Evolutionary conservation across 495 filamentous ascomycete genomes (phyloP), one percentile per base, ranked within the genome.

Genomic region (Daldinia childiae): DNA sequence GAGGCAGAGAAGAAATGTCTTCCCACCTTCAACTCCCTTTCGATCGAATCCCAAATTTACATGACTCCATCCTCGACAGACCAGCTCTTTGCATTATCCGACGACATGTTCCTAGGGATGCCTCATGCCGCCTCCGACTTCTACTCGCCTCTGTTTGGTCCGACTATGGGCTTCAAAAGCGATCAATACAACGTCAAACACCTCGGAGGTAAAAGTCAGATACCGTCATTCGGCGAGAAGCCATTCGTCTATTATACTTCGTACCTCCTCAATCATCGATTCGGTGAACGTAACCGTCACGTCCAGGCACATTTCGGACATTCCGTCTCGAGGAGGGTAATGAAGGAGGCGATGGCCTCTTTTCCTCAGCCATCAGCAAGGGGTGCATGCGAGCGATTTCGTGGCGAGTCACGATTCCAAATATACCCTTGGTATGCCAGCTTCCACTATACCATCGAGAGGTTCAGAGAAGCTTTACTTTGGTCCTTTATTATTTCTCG

Each of bases 171-270:
- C 1, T 83, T 83, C 74, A 83, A 83, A 52, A 58, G 65, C 32
- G 80, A 82, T 39, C 68, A 68, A 26, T 83, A 82, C 48, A 83
- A 81, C 72, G 81, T 79, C 29, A 69, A 76, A 57, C 74, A 67
- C 2, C 73, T 77, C 12, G 65, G 66, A 19, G 72, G 72, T 29
- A 72, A 72, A n/a, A 52, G 58, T 14, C 45, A 64, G n/a, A 75
- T 77, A n/a, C 81, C 81, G 14, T 78, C 79, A 17, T 83, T 83
- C 56, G 81, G 81, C 43, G 81, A 83, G 71, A 82, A 81, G 59
- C 81, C 81, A 0, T 83, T 77, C 58, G 78, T 79, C 19, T 82
- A 82, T 57, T 83, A 83, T 64, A 83, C 81, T 8, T 83, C 81
- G 1, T 82, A 80, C 77, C 75, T 83, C 21, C 69, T 83, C 4